Percentiles rank a stretch among this genome's conserved stretches.
Conservation (phyloP, 345 rosid species). For the Gossypium arboreum region DNA sequence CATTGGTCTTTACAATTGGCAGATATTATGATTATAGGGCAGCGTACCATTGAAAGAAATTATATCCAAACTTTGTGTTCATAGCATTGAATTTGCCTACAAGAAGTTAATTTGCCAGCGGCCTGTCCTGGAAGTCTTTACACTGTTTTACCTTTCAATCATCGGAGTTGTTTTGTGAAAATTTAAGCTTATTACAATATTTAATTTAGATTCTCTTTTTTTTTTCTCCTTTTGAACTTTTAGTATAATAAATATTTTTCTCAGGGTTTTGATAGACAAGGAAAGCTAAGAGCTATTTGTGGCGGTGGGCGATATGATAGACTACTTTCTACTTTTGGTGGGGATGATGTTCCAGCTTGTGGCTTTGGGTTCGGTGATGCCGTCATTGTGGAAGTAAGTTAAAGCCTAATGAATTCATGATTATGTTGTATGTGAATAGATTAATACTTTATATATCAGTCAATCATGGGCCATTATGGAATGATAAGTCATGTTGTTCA, state of each 20-base stretch:
- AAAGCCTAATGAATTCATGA: background rate
- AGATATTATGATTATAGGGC: background rate
- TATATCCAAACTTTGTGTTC: background rate
- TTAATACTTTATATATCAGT: background rate
- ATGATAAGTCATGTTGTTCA: background rate
- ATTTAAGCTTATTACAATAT: background rate
- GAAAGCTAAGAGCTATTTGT: constrained; percentile 87
- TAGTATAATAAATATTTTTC: background rate
- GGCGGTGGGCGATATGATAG: constrained; percentile 91
- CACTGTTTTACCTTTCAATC: background rate
- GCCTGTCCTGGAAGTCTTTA: background rate
- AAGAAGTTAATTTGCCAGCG: background rate
- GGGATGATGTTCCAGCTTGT: constrained; percentile 92
- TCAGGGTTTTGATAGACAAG: constrained; percentile 76
- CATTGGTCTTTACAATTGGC: background rate
- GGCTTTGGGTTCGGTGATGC: constrained; percentile 99
- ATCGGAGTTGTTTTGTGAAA: background rate
- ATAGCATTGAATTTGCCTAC: background rate
- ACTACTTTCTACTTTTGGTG: constrained; percentile 84
- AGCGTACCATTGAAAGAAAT: background rate
- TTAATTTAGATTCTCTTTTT: background rate
- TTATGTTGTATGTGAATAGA: background rate
- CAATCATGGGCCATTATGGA: background rate
- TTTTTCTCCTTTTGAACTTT: background rate
- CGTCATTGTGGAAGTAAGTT: constrained; percentile 80